Base-by-base conservation (phyloP, 129 eudicot species). In the Gnaphalium uliginosum region DNA sequence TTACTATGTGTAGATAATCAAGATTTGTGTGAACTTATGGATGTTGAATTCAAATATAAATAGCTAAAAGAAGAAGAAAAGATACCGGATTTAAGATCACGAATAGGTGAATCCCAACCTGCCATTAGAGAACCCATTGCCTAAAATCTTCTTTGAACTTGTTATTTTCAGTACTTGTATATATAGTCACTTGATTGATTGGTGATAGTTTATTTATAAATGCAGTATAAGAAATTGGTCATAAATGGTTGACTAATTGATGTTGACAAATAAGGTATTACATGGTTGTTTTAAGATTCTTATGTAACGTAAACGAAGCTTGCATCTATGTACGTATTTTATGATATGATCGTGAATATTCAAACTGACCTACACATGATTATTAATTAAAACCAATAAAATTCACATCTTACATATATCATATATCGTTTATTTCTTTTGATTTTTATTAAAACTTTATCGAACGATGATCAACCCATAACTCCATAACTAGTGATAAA, bases 71-170 rank as follows among this genome's bases (percentile, higher is more conserved):
- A 25, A 32, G 26, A 15, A 29, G 68, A 64, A 46, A 62, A 48
- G 26, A 14, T 39, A 85, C 86, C 86, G 4, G 33, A 5, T 56
- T 82, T 74, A n/a, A 79, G 81, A 82, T 73, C 77, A 26, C 17
- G 58, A 46, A 50, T 46, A 33, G 61, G 77, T 8, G 86, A 82
- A 13, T 64, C 74, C 89, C 89, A 85, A 69, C 89, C 89, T 2
- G 86, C 72, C 89, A 85, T 78, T 43, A 85, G 79, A 78, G 89
- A 85, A 72, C 89, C 89, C 89, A 85, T 85, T 25, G 61, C 9
- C 71, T 72, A 29, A 22, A 64, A 61, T n/a, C 43, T 62, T 46
- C 7, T 14, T 30, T 72, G 37, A 24, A 60, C 22, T 50, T 69
- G 0, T 24, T 30, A 25, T 27, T 30, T 6, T 25, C 48, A 39